Base-by-base conservation (phyloP, 768 basidiomycete genomes). In the Nidularia sp. region DNA sequence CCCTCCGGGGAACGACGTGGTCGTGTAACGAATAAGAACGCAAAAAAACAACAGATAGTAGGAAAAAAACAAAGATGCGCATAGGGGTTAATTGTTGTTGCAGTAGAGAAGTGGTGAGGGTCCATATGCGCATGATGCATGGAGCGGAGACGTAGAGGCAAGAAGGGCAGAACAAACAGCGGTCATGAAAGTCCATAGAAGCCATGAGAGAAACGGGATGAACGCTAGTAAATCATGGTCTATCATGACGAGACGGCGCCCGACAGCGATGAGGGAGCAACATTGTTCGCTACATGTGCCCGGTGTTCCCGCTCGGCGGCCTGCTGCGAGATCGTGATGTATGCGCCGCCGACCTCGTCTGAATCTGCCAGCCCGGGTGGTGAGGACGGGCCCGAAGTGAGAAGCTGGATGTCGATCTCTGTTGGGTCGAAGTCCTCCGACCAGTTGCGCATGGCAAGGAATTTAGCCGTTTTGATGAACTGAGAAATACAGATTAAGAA, bases 391-490 rank as follows among this genome's bases (percentile, higher is more conserved):
- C 67, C 67, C 53, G 72, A 70, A 3, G 83, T 70, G 54, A 85
- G 63, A 55, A 82, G 74, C 43, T 73, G 76, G 53, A 86, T 75
- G 54, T 84, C 83, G 48, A 77, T 79, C 43, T 83, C 83, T 18
- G 79, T 74, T 6, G 85, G 77, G 48, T 90, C 85, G 54, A 86
- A 82, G 56, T 90, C 88, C 57, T 90, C 87, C 10, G 83, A 80
- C 82, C 86, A 87, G 60, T 85, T 86, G 49, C 88, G 81, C 60
- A 90, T 81, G 9, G 86, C 87, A 43, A 87, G 69, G 74, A 93
- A 93, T 60, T 83, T 83, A 31, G 86, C 80, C 1, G 89, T 91
- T 68, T 93, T 93, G 72, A 92, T 90, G 73, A 93, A 93, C 92
- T 93, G 53, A 50, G 54, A 13, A 54, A 53, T 12, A 55, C 55